Base-by-base conservation (phyloP, 345 rosid genomes). In the Eucalyptus rudis region DNA sequence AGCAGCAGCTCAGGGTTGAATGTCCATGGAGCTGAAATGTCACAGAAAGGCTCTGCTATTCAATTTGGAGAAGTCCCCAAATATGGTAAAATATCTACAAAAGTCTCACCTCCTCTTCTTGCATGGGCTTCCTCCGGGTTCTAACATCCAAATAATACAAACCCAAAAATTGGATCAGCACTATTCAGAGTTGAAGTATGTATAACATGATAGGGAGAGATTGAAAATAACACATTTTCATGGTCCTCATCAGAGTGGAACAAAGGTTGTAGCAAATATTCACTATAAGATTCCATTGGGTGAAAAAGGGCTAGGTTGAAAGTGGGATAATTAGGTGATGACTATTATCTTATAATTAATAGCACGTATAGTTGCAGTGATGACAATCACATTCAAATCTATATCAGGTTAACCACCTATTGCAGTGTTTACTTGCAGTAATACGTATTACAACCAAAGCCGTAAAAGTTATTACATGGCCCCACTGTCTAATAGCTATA, bases 81-180 rank as follows among this genome's bases (percentile, higher is more conserved):
- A 81, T 49, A 47, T 88, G 81, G 87, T 90, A 86, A 88, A 76
- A 68, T 79, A 86, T 31, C 3, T 36, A 49, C 87, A 88, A 90
- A 88, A 87, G 89, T 62, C 96, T 92, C 92, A 97, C 99, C 99
- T 94, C 99, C 99, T 91, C 99, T 94, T 93, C 99, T 96, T 52
- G 99, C 99, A 94, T 96, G 99, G 31, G 99, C 99, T 95, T 96
- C 98, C 91, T 94, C 92, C 15, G 99, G 99, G 93, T 97, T 90
- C 99, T 98, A 89, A 62, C 54, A 31, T 51, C 44, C 66, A 51
- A 20, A 58, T 10, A 91, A 89, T 64, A 81, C 84, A 47, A 49
- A 36, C 86, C 33, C 86, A 51, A 86, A 86, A 27, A 64, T 76
- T 76, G 83, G 47, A 33, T 76, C 62, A 86, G 62, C 25, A 36